A percentile compares a stretch with the other conserved stretches of the same genome.
These are phyloP conservation scores for Rosa persica DNA, from an alignment of 306 rosid species.

Conservation along the genomic window DNA sequence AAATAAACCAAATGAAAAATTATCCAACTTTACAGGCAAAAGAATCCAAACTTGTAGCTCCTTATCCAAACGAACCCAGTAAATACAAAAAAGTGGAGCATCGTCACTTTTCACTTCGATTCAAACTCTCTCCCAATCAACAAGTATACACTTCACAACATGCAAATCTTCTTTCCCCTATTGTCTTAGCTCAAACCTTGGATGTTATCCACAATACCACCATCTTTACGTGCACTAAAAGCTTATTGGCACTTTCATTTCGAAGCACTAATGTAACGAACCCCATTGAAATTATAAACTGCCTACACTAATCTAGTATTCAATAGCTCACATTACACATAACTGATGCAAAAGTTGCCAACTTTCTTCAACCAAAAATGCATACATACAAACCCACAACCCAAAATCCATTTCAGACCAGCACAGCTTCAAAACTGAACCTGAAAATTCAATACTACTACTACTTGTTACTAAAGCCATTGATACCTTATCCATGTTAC, in stretches of 20 bases:
- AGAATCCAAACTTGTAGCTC: not conserved
- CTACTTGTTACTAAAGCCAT: not conserved
- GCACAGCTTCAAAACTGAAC: not conserved
- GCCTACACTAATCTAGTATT: not conserved
- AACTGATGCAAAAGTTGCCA: not conserved
- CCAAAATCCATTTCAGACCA: not conserved
- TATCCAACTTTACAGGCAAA: not conserved
- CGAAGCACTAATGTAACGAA: not conserved
- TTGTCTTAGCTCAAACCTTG: not conserved
- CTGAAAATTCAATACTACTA: not conserved
- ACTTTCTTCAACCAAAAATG: not conserved
- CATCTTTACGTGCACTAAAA: not conserved
- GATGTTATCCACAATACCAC: not conserved
- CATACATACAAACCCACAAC: not conserved
- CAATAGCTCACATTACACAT: not conserved
- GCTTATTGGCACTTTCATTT: not conserved
- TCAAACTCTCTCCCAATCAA: no score
- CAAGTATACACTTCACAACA: not conserved
- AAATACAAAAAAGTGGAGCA: not conserved
- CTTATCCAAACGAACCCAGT: not conserved
- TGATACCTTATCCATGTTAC: conserved; percentile 94
- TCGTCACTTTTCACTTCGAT: not conserved
- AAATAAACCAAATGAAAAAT: not conserved
- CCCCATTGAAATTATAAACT: not conserved
- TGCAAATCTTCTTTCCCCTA: not conserved